A percentile compares a stretch with the other conserved stretches of the same genome.
phyloP scores from a whole-genome alignment of 108 stramenopile genomes.

The Nitzschia palea region DNA sequence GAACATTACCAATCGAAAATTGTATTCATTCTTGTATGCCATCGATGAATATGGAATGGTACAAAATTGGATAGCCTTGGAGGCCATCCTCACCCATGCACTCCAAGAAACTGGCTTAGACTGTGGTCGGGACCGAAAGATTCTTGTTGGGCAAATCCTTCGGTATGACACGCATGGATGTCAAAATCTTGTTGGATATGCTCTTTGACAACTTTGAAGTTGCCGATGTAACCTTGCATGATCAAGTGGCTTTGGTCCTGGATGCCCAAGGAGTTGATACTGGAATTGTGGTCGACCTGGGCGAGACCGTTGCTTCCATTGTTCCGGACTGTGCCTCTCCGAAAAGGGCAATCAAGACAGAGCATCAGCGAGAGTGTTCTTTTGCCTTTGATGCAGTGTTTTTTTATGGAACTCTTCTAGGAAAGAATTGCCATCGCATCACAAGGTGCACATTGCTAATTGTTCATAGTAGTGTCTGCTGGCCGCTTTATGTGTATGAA shows the following conservation, averaged over 20 bases:
- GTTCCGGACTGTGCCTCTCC: no score
- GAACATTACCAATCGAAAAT: neutral
- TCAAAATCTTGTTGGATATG: constrained; percentile 9
- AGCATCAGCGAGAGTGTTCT: no score
- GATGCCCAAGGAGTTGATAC: constrained; percentile 27
- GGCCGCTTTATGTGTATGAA: no score
- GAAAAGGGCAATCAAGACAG: no score
- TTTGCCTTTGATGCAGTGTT: no score
- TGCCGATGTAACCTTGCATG: constrained; percentile 21
- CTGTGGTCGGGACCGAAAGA: neutral
- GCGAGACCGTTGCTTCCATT: constrained; percentile 26
- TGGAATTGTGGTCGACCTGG: constrained; percentile 31
- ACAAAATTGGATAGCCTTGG: constrained; percentile 14
- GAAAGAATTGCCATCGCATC: no score
- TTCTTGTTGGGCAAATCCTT: constrained; percentile 24
- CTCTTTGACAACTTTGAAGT: constrained; percentile 12
- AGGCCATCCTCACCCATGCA: constrained; percentile 7
- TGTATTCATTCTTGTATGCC: constrained; percentile 11
- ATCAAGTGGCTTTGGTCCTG: constrained; percentile 21
- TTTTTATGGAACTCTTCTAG: no score
- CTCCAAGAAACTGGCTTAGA: neutral
- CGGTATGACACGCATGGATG: constrained; percentile 17
- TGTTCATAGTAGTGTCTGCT: no score
- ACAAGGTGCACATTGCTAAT: no score
- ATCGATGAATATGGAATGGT: constrained; percentile 17